Evolutionary conservation across 2,329 filamentous ascomycete genomes (phyloP), one percentile per base, ranked within the genome.

Genomic region (Aspergillus tubingensis): DNA sequence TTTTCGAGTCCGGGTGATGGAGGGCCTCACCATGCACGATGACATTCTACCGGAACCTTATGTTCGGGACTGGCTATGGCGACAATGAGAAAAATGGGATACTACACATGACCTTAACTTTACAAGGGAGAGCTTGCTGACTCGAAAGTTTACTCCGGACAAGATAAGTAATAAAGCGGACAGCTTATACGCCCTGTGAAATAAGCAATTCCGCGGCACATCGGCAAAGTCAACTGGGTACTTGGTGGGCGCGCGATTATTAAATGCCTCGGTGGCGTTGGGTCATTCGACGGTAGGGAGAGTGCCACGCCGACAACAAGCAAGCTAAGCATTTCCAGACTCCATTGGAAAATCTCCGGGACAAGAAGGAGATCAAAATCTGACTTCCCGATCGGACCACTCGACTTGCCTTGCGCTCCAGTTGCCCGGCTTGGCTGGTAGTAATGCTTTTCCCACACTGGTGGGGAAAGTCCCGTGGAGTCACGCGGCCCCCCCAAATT

Each of bases 231-330:
- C 2, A 36, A 36, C 32, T 13, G 11, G 11, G 5, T 13, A 6
- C 6, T 25, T 10, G 21, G 25, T 7, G 23, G 25, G 44, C 10
- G 44, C 17, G 43, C 10, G 23, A 50, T 50, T 19, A 32, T 11
- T 50, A 50, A 50, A 50, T 50, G 25, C 47, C 47, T 17, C 47
- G 27, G 25, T 32, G 47, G 47, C 47, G 47, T 50, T 50, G 25
- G 44, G 15, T 23, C 47, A 50, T 50, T 50, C 25, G n/a, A n/a
- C 25, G 47, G 47, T 23, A 30, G 47, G 17, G 25, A 30, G n/a
- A 50, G 10, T 10, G 47, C 47, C 47, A 50, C 25, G 25, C 7
- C 25, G n/a, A 50, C 47, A 36, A 27, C 47, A 50, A 50, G 47
- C 47, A 50, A 17, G 47, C 47, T 50, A 50, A 50, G 47, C 47